Percentiles rank a stretch among this genome's conserved stretches.
Conservation (phyloP, 345 rosid species). For the Hibiscus syriacus region DNA sequence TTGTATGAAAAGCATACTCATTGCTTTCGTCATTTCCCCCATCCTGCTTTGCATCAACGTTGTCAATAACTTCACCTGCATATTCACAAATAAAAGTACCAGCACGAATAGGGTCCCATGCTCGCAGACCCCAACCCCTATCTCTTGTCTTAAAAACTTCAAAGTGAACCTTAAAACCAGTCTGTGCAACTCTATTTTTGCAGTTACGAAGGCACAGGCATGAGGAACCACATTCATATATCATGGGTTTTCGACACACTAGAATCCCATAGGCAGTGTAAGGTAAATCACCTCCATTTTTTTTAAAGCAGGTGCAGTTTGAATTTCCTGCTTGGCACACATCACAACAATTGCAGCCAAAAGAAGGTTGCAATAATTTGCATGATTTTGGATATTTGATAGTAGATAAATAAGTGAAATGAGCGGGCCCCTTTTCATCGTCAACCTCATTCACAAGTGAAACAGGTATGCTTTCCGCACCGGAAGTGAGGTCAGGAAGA, state of each 20-base stretch:
- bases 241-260: slow-evolving; percentile 50
- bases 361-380: slow-evolving; percentile 36
- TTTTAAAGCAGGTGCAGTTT: slow-evolving; percentile 60
- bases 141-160: slow-evolving; percentile 78
- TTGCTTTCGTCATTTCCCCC: slow-evolving; percentile 30
- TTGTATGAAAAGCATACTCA: slow-evolving; percentile 58
- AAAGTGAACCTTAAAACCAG: slow-evolving; percentile 51
- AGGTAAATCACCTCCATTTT: slow-evolving; percentile 59
- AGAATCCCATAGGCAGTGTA: slow-evolving; percentile 52
- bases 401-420: slow-evolving; percentile 54
- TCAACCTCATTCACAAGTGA: slow-evolving; percentile 84
- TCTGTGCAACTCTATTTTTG: slow-evolving; percentile 59
- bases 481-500: slow-evolving; percentile 69
- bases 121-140: slow-evolving; percentile 84
- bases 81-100: slow-evolving; percentile 82
- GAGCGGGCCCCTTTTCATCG: slow-evolving; percentile 68
- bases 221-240: slow-evolving; percentile 75
- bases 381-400: slow-evolving; percentile 51
- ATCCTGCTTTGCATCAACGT: slow-evolving; percentile 23
- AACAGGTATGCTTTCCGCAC: slow-evolving; percentile 51
- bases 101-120: slow-evolving; percentile 89
- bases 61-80: slow-evolving; percentile 75
- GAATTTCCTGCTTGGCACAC: slow-evolving; percentile 63
- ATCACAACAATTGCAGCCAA: slow-evolving; percentile 43
- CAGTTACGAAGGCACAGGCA: slow-evolving; percentile 69